Conservation (phyloP, 306 rosid genomes). For the Lathyrus oleraceus region DNA sequence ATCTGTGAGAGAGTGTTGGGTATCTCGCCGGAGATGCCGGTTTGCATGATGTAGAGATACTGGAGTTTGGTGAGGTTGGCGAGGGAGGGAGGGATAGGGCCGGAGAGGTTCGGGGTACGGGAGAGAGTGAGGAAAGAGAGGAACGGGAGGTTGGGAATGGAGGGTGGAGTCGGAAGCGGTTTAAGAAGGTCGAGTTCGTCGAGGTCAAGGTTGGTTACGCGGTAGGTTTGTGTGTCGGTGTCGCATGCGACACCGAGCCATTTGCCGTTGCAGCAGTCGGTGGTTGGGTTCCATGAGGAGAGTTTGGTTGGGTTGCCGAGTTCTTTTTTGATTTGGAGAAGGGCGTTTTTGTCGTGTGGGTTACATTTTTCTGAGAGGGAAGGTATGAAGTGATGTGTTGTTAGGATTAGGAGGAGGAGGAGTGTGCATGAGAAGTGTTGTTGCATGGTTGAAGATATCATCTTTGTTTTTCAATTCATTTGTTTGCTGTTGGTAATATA, state of each 20-base stretch:
- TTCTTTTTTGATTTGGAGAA: constrained; percentile 30
- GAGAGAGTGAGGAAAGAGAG: neutral
- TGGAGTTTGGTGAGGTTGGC: constrained; percentile 21
- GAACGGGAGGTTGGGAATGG: constrained; percentile 20
- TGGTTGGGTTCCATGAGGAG: constrained; percentile 26
- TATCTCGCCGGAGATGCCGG: constrained; percentile 23
- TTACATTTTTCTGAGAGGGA: constrained; percentile 31
- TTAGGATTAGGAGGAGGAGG: neutral
- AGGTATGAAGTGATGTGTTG: neutral
- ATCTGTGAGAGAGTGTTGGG: constrained; percentile 29
- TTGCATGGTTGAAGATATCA: neutral
- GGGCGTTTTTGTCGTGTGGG: constrained; percentile 25
- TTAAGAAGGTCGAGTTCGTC: neutral
- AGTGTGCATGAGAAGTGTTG: no score
- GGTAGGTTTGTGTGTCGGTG: constrained; percentile 36
- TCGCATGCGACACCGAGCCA: constrained; percentile 36
- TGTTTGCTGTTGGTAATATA: no score
- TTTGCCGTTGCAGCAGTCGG: constrained; percentile 25
- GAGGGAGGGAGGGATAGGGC: neutral
- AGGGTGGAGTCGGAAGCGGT: constrained; percentile 1
- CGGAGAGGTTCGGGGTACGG: constrained; percentile 18
- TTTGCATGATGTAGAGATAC: constrained; percentile 10
- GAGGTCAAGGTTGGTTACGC: constrained; percentile 21
- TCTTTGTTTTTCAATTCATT: neutral
- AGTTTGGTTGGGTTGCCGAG: constrained; percentile 34